Evolutionary conservation across 2,329 filamentous ascomycete species (phyloP), one percentile per base, ranked within the genome.

Genomic region (Arthroderma uncinatum): DNA sequence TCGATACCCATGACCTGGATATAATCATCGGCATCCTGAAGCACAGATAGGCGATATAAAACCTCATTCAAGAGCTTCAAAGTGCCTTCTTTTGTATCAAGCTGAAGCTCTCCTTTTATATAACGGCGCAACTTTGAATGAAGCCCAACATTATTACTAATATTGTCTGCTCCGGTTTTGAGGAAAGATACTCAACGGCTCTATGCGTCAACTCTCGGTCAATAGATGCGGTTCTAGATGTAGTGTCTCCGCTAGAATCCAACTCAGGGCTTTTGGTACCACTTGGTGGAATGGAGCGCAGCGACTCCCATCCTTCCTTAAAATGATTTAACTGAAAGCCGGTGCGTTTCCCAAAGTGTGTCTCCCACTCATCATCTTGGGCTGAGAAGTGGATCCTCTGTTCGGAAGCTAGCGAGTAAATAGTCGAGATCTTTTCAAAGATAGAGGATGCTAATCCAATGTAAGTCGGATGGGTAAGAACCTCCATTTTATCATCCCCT

Each of bases 361-460:
- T 39, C 25, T 59, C 61, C 61, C 61, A 63, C 48, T 59, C 55
- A 36, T 61, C 59, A 52, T 63, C 55, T 56, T 61, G 58, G 39
- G 62, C 61, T 16, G 56, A 50, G 53, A 63, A 63, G 39, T 59
- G 58, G 12, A 63, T 59, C 33, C 53, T 36, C 19, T 57, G 58
- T 23, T 57, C 9, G 10, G 36, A 37, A 37, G n/a, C n/a, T n/a
- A n/a, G n/a, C n/a, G n/a, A n/a, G n/a, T 37, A 14, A 14, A 37
- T 37, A 14, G 12, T 37, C 9, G 36, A 37, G 10, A 37, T n/a
- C 14, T 8, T 9, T n/a, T 37, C 14, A 7, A 37, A 37, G 8
- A 37, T 37, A 37, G 9, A 12, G 10, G 6, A 12, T 37, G 36
- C 36, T 14, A 37, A n/a, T 4, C 10, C 36, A 8, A 37, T 37